Conservation (phyloP, 768 basidiomycete genomes). For the Tubosaeta sp. region DNA sequence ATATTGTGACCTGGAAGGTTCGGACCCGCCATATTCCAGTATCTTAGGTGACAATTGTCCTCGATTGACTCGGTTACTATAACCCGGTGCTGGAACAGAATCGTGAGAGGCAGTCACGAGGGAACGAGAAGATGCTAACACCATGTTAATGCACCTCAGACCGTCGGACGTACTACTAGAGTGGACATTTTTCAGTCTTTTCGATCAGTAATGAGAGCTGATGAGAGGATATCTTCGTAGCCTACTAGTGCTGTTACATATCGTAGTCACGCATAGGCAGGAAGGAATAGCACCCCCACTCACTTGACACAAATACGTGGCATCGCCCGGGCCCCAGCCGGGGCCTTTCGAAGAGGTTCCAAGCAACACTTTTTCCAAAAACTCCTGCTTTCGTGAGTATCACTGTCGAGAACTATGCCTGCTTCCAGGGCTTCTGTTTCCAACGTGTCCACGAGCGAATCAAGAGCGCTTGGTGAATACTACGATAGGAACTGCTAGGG, state of each 20-base stretch:
- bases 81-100: not conserved
- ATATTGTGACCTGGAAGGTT: no score
- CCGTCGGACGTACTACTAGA: no score
- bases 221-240: not conserved
- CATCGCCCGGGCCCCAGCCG: not conserved
- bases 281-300: not conserved
- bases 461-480: conserved; percentile 6
- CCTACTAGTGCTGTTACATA: not conserved
- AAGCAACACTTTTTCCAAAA: not conserved
- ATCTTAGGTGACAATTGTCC: no score
- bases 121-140: not conserved
- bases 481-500: not conserved
- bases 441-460: not conserved
- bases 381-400: not conserved
- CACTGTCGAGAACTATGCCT: not conserved
- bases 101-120: not conserved
- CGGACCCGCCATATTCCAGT: no score
- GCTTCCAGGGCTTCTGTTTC: not conserved
- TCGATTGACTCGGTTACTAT: no score
- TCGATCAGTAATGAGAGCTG: not conserved
- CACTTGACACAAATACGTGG: not conserved
- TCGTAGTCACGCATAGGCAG: not conserved
- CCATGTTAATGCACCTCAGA: not conserved
- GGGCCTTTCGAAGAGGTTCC: not conserved
- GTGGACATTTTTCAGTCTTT: not conserved